Base-by-base conservation (phyloP, 2,329 filamentous ascomycete species). In the Lomentospora prolificans region DNA sequence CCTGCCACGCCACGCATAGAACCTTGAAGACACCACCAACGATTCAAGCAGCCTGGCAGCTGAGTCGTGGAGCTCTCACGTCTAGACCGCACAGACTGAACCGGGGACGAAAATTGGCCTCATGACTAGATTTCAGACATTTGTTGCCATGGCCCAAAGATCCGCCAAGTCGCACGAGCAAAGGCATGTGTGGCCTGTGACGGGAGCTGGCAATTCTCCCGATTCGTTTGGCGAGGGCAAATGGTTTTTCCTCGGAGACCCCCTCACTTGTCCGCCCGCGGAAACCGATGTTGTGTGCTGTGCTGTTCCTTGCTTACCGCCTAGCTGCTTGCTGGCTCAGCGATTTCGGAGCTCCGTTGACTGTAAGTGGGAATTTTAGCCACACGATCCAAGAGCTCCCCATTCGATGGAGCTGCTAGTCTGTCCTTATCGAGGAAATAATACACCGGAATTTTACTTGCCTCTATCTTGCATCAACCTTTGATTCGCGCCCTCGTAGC, bases 101-200 rank as follows among this genome's bases (percentile, higher is more conserved):
- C 22, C 44, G 24, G 17, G 22, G 22, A 25, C 44, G 6, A 48
- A 10, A 48, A 48, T 48, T 17, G 44, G 22, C 44, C 44, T 48
- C 44, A 48, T 48, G 44, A 48, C 44, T 48, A 48, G 44, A 48
- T 48, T 48, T 25, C 44, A 22, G 17, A 48, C 44, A 22, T 48
- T 33, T 10, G 6, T 22, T 48, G 17, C 17, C 44, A 48, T 41
- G 36, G 3, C 4, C 8, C 44, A 27, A 48, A 22, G 8, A 5
- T 33, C 30, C 30, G 30, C 36, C 36, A 41, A 41, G 19, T 19
- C 19, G 2, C 14, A 17, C n/a, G 36, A 41, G n/a, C 19, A 39
- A n/a, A n/a, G n/a, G n/a, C n/a, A n/a, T n/a, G n/a, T n/a, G n/a
- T n/a, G n/a, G n/a, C n/a, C n/a, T n/a, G n/a, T n/a, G n/a, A n/a